Evolutionary conservation across 768 basidiomycete genomes (phyloP).

Genomic region (Galerina sulciceps): DNA sequence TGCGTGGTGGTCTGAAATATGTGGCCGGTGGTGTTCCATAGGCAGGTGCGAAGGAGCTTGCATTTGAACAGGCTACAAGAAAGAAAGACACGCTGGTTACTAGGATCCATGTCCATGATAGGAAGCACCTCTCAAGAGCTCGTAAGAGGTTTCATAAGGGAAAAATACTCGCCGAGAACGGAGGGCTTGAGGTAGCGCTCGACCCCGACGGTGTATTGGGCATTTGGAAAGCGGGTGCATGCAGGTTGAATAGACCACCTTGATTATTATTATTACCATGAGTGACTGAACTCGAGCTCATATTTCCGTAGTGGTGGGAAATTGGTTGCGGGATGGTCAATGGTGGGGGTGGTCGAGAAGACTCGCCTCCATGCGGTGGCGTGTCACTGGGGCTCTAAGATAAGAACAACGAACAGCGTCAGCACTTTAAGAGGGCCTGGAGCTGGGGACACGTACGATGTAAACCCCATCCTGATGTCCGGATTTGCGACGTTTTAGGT

Average conservation of each 20-base stretch:
- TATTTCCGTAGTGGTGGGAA: slow-evolving; percentile 52
- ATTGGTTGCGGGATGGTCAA: slow-evolving; percentile 65
- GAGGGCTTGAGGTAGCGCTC: slow-evolving; percentile 74
- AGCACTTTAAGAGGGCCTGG: neutral
- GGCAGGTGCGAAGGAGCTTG: slow-evolving; percentile 59
- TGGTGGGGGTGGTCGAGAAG: slow-evolving; percentile 53
- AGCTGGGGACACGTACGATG: slow-evolving; percentile 39
- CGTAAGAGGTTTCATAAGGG: slow-evolving; percentile 35
- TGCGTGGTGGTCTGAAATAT: slow-evolving; percentile 41
- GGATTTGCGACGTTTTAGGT: slow-evolving; percentile 56
- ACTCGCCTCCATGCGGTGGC: slow-evolving; percentile 43
- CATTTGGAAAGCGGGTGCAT: slow-evolving; percentile 63
- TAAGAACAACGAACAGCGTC: neutral
- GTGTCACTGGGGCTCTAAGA: slow-evolving; percentile 50
- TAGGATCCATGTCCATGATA: slow-evolving; percentile 55
- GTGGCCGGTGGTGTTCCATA: slow-evolving; percentile 50
- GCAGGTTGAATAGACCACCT: slow-evolving; percentile 51
- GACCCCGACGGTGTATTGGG: slow-evolving; percentile 76
- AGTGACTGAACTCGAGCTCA: slow-evolving; percentile 43
- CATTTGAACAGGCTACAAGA: slow-evolving; percentile 70
- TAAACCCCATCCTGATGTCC: slow-evolving; percentile 57
- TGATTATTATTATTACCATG: slow-evolving; percentile 36
- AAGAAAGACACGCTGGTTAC: slow-evolving; percentile 49
- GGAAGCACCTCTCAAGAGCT: slow-evolving; percentile 30
- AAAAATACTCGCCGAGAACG: slow-evolving; percentile 86